A percentile compares a stretch with the other conserved stretches of the same genome.
These are phyloP conservation scores for Populus hybrid DNA, from an alignment of 441 rosid species.

Conservation along the genomic window DNA sequence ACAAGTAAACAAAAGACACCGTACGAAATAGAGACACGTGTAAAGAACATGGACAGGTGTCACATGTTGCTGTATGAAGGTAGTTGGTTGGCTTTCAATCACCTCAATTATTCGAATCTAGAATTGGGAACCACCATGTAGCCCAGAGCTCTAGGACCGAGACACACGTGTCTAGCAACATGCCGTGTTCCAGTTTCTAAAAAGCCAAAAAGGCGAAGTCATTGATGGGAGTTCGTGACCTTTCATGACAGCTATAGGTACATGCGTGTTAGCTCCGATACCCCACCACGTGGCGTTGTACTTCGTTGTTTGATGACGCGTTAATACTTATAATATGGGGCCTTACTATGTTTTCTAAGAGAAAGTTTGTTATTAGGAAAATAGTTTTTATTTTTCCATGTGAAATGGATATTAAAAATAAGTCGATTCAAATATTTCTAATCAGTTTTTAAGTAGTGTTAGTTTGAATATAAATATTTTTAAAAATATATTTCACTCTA, in stretches of 20 bases:
- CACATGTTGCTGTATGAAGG: not conserved
- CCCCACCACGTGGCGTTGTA: not conserved
- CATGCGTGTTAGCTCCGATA: not conserved
- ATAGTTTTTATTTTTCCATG: too few species aligned
- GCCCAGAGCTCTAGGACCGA: not conserved
- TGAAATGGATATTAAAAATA: too few species aligned
- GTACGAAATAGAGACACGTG: not conserved
- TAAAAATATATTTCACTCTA: too few species aligned
- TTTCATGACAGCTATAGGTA: not conserved
- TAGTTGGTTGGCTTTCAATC: not conserved
- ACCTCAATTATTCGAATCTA: slow-evolving; percentile 11
- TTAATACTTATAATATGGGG: too few species aligned
- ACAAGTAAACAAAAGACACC: not conserved
- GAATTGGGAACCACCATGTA: not conserved
- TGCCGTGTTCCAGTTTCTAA: slow-evolving; percentile 9
- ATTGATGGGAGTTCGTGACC: not conserved
- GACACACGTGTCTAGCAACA: slow-evolving; percentile 3
- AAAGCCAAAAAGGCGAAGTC: not conserved
- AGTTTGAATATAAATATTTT: too few species aligned
- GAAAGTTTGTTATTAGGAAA: too few species aligned
- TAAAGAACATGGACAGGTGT: not conserved
- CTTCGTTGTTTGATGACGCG: not conserved
- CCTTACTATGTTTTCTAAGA: too few species aligned
- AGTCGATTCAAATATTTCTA: too few species aligned
- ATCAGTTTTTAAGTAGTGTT: too few species aligned